Percentiles rank a stretch among this genome's conserved stretches.
phyloP scores from a whole-genome alignment of 306 rosid genomes.

The Neltuma alba region DNA sequence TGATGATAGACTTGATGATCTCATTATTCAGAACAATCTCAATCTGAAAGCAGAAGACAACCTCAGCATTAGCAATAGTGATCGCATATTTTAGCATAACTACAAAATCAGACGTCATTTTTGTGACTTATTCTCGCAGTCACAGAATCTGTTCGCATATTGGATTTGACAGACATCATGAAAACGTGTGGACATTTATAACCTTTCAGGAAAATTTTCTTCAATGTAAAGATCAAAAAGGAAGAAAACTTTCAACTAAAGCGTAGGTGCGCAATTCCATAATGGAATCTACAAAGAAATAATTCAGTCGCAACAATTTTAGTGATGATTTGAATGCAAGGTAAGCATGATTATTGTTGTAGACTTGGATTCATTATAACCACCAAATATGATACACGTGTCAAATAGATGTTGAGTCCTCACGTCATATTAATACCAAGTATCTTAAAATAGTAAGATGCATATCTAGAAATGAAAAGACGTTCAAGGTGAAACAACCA shows the following conservation, averaged over 20 bases:
- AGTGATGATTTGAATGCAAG: neutral
- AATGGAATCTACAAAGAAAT: neutral
- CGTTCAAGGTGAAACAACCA: conserved; percentile 15
- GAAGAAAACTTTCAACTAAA: neutral
- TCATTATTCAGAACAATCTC: conserved; percentile 58
- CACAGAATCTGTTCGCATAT: neutral
- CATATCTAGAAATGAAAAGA: conserved; percentile 24
- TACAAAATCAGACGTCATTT: conserved; percentile 21
- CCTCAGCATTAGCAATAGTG: conserved; percentile 23
- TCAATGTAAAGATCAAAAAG: neutral
- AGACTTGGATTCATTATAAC: conserved; percentile 18
- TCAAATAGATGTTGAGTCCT: neutral
- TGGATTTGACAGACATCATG: conserved; percentile 6
- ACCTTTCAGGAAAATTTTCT: neutral
- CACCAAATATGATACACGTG: neutral
- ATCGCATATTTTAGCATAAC: neutral
- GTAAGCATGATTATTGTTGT: neutral
- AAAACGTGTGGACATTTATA: conserved; percentile 5
- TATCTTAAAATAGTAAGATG: neutral
- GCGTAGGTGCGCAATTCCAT: neutral
- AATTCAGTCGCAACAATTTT: neutral
- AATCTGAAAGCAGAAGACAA: conserved; percentile 48
- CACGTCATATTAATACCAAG: neutral
- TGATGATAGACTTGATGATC: conserved; percentile 79
- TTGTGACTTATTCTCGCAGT: too few relatives aligned